These are phyloP conservation scores for Clausena lansium DNA, from an alignment of 345 rosid genomes.

Conservation along the genomic window DNA sequence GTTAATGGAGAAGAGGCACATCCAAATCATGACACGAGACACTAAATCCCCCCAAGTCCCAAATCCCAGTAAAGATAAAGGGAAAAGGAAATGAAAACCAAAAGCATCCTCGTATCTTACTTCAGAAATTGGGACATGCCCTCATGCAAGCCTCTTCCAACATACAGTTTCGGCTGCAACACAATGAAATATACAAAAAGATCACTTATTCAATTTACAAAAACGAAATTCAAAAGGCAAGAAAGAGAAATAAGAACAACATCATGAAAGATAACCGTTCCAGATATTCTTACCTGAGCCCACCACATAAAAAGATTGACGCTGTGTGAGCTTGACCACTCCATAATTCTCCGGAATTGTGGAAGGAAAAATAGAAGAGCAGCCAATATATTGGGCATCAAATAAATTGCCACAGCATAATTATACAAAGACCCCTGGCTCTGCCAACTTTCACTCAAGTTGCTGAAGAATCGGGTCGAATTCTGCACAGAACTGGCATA, in stretches of 20 bases:
- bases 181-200: background rate
- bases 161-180: constrained; percentile 80
- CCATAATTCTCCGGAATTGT: constrained; percentile 69
- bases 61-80: background rate
- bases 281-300: constrained; percentile 76
- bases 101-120: constrained; percentile 46
- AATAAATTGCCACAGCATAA: constrained; percentile 75
- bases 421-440: constrained; percentile 49
- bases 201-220: constrained; percentile 1
- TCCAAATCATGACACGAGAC: constrained; percentile 2
- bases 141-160: constrained; percentile 99
- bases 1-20: constrained; percentile 5
- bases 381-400: constrained; percentile 74
- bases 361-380: constrained; percentile 74
- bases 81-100: constrained; percentile 11
- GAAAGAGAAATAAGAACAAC: background rate
- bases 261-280: background rate
- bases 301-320: constrained; percentile 90
- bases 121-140: constrained; percentile 74
- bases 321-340: constrained; percentile 74
- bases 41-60: background rate
- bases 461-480: constrained; percentile 66
- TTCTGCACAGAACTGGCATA: constrained; percentile 70
- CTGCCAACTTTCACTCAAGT: constrained; percentile 65
- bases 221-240: background rate